Conservation (phyloP, 2,329 filamentous ascomycete genomes). For the Leptographium procerum region DNA sequence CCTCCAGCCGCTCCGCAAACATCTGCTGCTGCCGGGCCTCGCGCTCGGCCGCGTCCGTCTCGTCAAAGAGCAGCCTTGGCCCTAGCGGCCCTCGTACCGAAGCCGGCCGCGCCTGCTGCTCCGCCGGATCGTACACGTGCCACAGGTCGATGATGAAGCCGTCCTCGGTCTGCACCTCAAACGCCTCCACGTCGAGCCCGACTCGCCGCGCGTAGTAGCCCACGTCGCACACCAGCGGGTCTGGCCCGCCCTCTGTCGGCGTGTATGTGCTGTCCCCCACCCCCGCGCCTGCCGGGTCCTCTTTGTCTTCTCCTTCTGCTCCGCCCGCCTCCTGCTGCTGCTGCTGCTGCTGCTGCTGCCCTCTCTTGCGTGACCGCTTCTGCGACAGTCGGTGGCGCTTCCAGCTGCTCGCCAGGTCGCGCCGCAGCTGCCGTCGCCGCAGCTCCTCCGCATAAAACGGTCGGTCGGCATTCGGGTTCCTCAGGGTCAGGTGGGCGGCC, state of each 20-base stretch:
- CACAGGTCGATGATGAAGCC: conserved; percentile 83
- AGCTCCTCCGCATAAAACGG: conserved; percentile 67
- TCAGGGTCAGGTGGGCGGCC: conserved; percentile 43
- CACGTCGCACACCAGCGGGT: conserved; percentile 67
- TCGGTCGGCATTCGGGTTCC: conserved; percentile 47
- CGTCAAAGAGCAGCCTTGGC: conserved; percentile 49
- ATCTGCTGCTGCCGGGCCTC: conserved; percentile 5
- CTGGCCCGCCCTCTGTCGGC: conserved; percentile 69
- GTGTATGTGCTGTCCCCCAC: conserved; percentile 37
- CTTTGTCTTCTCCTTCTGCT: conserved; percentile 16
- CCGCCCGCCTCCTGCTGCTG: not conserved
- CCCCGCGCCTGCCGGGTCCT: conserved; percentile 18
- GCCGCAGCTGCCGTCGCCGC: conserved; percentile 43
- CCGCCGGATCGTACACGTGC: conserved; percentile 78
- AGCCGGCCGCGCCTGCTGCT: conserved; percentile 44
- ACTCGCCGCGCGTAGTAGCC: conserved; percentile 80
- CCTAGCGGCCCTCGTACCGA: conserved; percentile 41
- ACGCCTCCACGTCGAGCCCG: conserved; percentile 73
- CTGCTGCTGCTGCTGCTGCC: conserved; percentile 2
- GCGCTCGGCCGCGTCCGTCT: conserved; percentile 15
- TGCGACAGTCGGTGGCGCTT: conserved; percentile 16
- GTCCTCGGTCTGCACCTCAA: conserved; percentile 83
- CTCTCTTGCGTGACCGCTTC: not conserved
- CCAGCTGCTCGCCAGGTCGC: conserved; percentile 53
- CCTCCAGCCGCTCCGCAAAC: conserved; percentile 16